phyloP scores from a whole-genome alignment of 2,329 filamentous ascomycete genomes.

The Parafenestella ontariensis region DNA sequence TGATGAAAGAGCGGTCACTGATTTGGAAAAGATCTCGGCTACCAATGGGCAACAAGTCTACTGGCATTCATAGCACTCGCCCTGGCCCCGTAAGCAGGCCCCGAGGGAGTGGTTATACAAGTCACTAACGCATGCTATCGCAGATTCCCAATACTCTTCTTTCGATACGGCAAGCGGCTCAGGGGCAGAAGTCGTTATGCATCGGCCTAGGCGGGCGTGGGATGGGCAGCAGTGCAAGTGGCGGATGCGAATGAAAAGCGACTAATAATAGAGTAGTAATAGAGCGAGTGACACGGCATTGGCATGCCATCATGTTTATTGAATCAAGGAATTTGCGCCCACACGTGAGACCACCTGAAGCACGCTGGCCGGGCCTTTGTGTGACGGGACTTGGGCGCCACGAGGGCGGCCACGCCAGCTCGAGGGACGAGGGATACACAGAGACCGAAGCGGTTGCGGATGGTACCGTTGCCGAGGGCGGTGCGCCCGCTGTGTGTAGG shows the following conservation, averaged over 20 bases:
- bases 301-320: constrained; percentile 44
- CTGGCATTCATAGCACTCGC: constrained; percentile 58
- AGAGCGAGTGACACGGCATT: constrained; percentile 44
- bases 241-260: constrained; percentile 25
- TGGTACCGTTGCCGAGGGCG: constrained; percentile 31
- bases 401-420: constrained; percentile 46
- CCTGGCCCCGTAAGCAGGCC: constrained; percentile 54
- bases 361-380: constrained; percentile 39
- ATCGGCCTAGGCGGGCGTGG: constrained; percentile 37
- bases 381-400: constrained; percentile 40
- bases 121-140: constrained; percentile 40
- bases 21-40: constrained; percentile 52
- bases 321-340: constrained; percentile 36
- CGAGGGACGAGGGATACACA: constrained; percentile 33
- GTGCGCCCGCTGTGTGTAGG: constrained; percentile 20
- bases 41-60: constrained; percentile 58
- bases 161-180: constrained; percentile 57
- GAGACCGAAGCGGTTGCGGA: constrained; percentile 30
- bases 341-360: constrained; percentile 48
- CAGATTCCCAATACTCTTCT: constrained; percentile 57
- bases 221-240: constrained; percentile 11
- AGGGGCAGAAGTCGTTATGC: constrained; percentile 58
- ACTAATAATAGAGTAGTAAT: constrained; percentile 48
- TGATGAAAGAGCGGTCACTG: constrained; percentile 55
- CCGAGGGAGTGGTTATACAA: constrained; percentile 33